Percentiles rank a stretch among this genome's conserved stretches.
Evolutionary conservation across 352 stramenopile genomes (phyloP).

Genomic region (Globisporangium alternatum): DNA sequence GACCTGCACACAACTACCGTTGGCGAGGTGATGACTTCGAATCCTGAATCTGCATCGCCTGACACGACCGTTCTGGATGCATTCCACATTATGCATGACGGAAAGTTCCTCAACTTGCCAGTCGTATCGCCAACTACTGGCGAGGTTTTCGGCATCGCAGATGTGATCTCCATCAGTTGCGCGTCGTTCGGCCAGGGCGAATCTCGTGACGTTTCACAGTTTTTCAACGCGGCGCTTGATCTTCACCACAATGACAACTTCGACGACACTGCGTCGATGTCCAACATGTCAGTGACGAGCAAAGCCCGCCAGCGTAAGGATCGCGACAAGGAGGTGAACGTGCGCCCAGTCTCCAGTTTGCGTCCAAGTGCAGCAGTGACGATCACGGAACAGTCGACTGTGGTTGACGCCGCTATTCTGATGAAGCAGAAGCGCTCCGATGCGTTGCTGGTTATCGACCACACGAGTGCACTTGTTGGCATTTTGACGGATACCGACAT

Average conservation of each 20-base stretch:
- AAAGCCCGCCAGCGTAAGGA: conserved; percentile 72
- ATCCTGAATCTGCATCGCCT: conserved; percentile 92
- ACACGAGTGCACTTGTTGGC: conserved; percentile 82
- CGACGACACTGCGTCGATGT: conserved; percentile 47
- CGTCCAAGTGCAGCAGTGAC: conserved; percentile 76
- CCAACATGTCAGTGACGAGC: conserved; percentile 45
- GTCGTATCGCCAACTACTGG: conserved; percentile 83
- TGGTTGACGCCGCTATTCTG: conserved; percentile 87
- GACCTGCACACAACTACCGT: conserved; percentile 89
- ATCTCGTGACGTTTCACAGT: conserved; percentile 68
- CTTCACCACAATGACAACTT: conserved; percentile 58
- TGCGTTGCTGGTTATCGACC: conserved; percentile 91
- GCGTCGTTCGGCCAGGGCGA: conserved; percentile 73
- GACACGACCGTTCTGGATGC: conserved; percentile 96
- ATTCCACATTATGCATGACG: conserved; percentile 98
- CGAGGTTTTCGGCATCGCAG: conserved; percentile 76
- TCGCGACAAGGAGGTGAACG: conserved; percentile 70
- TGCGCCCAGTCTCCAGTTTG: conserved; percentile 80
- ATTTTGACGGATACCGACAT: conserved; percentile 98
- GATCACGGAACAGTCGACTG: conserved; percentile 65
- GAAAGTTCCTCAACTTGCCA: conserved; percentile 96
- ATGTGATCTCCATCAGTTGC: conserved; percentile 77
- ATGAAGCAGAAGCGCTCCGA: conserved; percentile 93
- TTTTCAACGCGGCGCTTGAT: conserved; percentile 79
- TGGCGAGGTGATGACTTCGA: conserved; percentile 93